Conservation (phyloP, 2,329 filamentous ascomycete species). For the Verticillium klebahnii region DNA sequence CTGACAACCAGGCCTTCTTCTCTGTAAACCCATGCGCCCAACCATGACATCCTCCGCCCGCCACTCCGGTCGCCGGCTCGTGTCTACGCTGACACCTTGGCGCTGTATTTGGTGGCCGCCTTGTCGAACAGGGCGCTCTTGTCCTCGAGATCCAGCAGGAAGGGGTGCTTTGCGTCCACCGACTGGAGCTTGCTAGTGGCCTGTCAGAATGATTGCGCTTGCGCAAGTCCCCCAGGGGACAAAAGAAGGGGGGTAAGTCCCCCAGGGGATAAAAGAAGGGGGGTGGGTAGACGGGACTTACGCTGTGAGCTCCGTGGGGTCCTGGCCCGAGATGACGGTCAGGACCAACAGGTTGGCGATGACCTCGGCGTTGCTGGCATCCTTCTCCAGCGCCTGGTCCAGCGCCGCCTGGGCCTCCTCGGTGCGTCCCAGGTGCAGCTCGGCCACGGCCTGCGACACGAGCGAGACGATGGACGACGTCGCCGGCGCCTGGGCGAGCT, state of each 20-base stretch:
- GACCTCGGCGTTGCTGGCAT: conserved; percentile 65
- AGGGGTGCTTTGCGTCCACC: conserved; percentile 60
- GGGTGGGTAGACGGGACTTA: conserved; percentile 31
- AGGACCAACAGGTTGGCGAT: conserved; percentile 82
- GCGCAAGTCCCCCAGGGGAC: neutral
- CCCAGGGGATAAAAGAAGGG: neutral
- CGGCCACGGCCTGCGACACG: conserved; percentile 83
- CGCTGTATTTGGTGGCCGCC: conserved; percentile 79
- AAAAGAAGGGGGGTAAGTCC: neutral
- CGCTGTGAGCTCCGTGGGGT: conserved; percentile 56
- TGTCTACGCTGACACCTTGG: conserved; percentile 62
- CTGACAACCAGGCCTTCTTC: neutral
- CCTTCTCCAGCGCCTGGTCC: conserved; percentile 71
- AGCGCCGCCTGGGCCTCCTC: conserved; percentile 88
- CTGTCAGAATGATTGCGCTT: neutral
- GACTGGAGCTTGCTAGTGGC: conserved; percentile 47
- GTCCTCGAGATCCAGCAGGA: conserved; percentile 71
- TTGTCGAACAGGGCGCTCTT: conserved; percentile 87
- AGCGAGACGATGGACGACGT: conserved; percentile 73
- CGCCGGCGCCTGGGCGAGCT: conserved; percentile 82
- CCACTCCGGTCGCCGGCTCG: conserved; percentile 1
- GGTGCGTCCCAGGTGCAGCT: conserved; percentile 82
- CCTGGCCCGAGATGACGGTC: conserved; percentile 71
- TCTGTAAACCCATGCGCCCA: conserved; percentile 12
- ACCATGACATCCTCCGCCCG: conserved; percentile 4